Conservation (phyloP, 2,329 filamentous ascomycete species). For the Periconia sp. region DNA sequence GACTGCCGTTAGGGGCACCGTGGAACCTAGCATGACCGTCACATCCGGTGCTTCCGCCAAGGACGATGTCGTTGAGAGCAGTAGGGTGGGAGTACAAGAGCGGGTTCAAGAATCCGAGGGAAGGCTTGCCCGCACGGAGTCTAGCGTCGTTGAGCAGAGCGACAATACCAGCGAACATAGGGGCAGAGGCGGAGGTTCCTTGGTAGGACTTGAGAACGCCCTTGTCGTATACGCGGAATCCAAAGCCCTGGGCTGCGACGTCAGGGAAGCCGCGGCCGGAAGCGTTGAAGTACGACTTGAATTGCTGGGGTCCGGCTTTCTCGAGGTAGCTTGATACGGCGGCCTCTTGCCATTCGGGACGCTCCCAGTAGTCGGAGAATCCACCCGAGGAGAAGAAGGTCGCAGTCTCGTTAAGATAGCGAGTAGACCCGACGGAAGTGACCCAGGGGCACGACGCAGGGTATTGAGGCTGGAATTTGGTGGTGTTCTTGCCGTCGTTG, state of each 20-base stretch:
- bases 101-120: constrained; percentile 62
- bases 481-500: constrained; percentile 60
- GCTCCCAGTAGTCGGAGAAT: constrained; percentile 53
- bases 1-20: constrained; percentile 30
- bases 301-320: constrained; percentile 42
- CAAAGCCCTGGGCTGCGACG: constrained; percentile 59
- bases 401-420: constrained; percentile 42
- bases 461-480: constrained; percentile 63
- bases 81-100: constrained; percentile 54
- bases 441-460: constrained; percentile 69
- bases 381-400: constrained; percentile 55
- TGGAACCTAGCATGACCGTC: constrained; percentile 30
- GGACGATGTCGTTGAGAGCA: constrained; percentile 51
- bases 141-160: constrained; percentile 64
- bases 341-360: constrained; percentile 50
- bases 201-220: constrained; percentile 42
- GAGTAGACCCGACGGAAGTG: constrained; percentile 65
- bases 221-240: constrained; percentile 40
- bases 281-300: constrained; percentile 52
- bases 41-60: constrained; percentile 42
- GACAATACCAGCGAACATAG: constrained; percentile 60
- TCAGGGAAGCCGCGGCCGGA: constrained; percentile 64
- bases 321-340: constrained; percentile 50
- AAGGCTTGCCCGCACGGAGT: constrained; percentile 50
- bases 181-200: constrained; percentile 56